These are phyloP conservation scores for Metschnikowia cerradonensis DNA, from an alignment of 805 yeast species.

Conservation along the genomic window DNA sequence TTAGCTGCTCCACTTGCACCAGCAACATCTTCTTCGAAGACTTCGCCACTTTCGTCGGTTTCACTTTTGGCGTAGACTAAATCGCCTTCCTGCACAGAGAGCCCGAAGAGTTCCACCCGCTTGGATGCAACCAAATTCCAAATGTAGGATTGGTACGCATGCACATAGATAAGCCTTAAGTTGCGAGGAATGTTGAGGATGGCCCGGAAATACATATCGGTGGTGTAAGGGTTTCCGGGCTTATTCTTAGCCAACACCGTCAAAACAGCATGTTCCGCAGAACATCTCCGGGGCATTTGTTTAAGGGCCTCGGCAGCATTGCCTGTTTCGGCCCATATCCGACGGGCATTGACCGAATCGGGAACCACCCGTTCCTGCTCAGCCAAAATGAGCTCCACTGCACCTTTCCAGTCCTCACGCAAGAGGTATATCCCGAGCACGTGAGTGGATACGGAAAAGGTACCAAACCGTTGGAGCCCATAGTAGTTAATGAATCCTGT, in stretches of 20 bases:
- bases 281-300: constrained; percentile 81
- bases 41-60: constrained; percentile 41
- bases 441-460: constrained; percentile 91
- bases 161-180: constrained; percentile 90
- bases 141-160: constrained; percentile 92
- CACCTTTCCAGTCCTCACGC: constrained; percentile 71
- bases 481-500: constrained; percentile 89
- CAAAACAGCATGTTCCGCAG: constrained; percentile 78
- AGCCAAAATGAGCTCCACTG: constrained; percentile 71
- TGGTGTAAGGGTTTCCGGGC: constrained; percentile 40
- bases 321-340: constrained; percentile 69
- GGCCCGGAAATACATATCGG: constrained; percentile 67
- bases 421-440: constrained; percentile 71
- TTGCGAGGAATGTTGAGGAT: constrained; percentile 89
- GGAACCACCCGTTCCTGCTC: constrained; percentile 85
- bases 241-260: constrained; percentile 52
- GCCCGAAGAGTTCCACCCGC: constrained; percentile 69
- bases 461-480: constrained; percentile 99
- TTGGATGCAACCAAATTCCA: constrained; percentile 88
- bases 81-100: constrained; percentile 74
- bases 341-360: constrained; percentile 78
- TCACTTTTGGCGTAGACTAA: constrained; percentile 45
- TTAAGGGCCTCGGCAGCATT: constrained; percentile 64
- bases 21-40: constrained; percentile 68
- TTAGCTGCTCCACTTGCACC: constrained; percentile 47